Evolutionary conservation across 2,329 filamentous ascomycete species (phyloP).

Genomic region (Pseudocercospora cruenta): DNA sequence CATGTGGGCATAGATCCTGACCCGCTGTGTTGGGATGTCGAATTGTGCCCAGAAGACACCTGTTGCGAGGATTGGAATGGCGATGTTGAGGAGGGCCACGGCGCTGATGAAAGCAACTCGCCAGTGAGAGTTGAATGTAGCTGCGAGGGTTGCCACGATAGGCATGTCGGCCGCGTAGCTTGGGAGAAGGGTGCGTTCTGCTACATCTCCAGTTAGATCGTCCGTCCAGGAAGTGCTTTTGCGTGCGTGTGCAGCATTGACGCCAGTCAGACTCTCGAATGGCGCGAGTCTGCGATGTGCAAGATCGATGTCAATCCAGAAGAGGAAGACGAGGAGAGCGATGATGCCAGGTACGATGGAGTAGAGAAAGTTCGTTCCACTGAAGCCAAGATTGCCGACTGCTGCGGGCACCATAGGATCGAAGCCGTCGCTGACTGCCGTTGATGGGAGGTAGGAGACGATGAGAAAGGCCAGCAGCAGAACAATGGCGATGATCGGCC

Average conservation of each 20-base stretch:
- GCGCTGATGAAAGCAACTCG: slow-evolving; percentile 66
- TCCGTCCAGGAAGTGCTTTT: slow-evolving; percentile 16
- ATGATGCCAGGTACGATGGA: slow-evolving; percentile 72
- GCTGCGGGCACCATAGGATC: slow-evolving; percentile 64
- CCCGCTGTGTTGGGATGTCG: slow-evolving; percentile 49
- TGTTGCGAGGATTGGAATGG: slow-evolving; percentile 69
- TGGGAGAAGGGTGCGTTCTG: slow-evolving; percentile 66
- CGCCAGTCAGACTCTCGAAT: slow-evolving; percentile 62
- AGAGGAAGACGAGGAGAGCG: slow-evolving; percentile 68
- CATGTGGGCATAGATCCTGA: slow-evolving; percentile 73
- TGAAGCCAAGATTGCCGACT: slow-evolving; percentile 64
- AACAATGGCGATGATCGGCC: slow-evolving; percentile 62
- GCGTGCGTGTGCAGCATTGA: slow-evolving; percentile 39
- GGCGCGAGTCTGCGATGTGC: slow-evolving; percentile 68
- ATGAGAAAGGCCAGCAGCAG: slow-evolving; percentile 73
- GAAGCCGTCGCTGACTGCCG: slow-evolving; percentile 71
- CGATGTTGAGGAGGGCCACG: slow-evolving; percentile 61
- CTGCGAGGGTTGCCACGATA: slow-evolving; percentile 61
- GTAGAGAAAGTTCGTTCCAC: slow-evolving; percentile 85
- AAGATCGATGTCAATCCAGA: slow-evolving; percentile 69
- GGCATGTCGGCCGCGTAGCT: slow-evolving; percentile 72
- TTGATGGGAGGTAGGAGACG: slow-evolving; percentile 73
- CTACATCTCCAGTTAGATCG: slow-evolving; percentile 58
- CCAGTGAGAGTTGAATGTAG: slow-evolving; percentile 65
- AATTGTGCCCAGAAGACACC: slow-evolving; percentile 76